Conservation (phyloP, 2,329 filamentous ascomycete species). For the Coniochaeta sp. region DNA sequence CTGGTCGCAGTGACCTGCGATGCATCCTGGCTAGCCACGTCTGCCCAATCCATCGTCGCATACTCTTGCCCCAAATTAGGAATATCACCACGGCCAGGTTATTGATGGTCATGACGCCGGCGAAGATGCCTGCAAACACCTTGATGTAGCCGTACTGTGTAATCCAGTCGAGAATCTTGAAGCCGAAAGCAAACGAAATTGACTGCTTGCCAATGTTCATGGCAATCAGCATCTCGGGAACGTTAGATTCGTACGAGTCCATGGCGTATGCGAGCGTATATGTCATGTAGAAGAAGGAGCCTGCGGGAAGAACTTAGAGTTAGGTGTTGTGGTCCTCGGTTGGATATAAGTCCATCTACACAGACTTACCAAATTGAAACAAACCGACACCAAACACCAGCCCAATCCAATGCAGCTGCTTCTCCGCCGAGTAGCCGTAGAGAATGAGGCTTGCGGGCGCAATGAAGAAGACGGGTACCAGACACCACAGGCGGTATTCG, state of each 20-base stretch:
- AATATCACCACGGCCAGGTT: constrained; percentile 41
- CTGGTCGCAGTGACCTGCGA: constrained; percentile 9
- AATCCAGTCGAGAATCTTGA: constrained; percentile 44
- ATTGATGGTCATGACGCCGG: constrained; percentile 37
- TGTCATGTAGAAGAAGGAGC: constrained; percentile 47
- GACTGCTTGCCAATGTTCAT: constrained; percentile 51
- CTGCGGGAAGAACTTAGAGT: constrained; percentile 18
- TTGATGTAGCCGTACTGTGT: constrained; percentile 36
- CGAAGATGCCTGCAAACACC: constrained; percentile 43
- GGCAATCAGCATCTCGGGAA: constrained; percentile 54
- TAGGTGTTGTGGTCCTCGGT: neutral
- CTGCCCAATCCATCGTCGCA: constrained; percentile 33
- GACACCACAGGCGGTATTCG: constrained; percentile 35
- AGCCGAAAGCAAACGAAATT: constrained; percentile 44
- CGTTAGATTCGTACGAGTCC: constrained; percentile 49
- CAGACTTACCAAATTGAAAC: neutral
- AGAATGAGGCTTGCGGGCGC: constrained; percentile 33
- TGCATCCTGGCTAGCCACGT: constrained; percentile 42
- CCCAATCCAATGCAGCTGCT: constrained; percentile 31
- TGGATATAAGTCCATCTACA: neutral
- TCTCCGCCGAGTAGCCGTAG: constrained; percentile 30
- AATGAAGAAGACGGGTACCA: constrained; percentile 27
- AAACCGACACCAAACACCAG: neutral
- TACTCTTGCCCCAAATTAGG: constrained; percentile 42
- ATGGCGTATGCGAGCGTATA: constrained; percentile 55